Evolutionary conservation across 768 basidiomycete species (phyloP).

Genomic region (Clavaria fumosa): DNA sequence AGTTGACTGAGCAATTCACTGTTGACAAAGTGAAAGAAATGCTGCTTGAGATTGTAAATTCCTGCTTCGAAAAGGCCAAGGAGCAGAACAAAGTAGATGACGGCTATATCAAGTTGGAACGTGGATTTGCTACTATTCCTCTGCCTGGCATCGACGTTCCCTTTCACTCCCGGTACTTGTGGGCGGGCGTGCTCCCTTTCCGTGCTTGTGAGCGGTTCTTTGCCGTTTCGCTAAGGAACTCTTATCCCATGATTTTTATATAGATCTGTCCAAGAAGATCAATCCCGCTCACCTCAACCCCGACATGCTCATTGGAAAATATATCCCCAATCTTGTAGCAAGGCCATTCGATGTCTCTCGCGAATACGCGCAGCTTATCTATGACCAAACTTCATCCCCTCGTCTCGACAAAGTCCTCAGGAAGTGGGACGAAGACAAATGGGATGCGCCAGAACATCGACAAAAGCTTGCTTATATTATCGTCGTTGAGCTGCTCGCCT

Average conservation of each 20-base stretch:
- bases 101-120: constrained; percentile 87
- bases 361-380: constrained; percentile 88
- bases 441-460: constrained; percentile 68
- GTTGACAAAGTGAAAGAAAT: constrained; percentile 95
- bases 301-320: constrained; percentile 86
- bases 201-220: constrained; percentile 61
- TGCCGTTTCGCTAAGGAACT: constrained; percentile 1
- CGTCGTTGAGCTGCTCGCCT: constrained; percentile 91
- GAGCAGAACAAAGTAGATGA: constrained; percentile 59
- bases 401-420: constrained; percentile 89
- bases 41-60: constrained; percentile 81
- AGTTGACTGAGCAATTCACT: constrained; percentile 79
- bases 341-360: constrained; percentile 70
- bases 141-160: constrained; percentile 97
- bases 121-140: constrained; percentile 92
- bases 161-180: constrained; percentile 98
- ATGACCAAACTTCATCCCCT: constrained; percentile 92
- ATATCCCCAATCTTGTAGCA: constrained; percentile 94
- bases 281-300: constrained; percentile 83
- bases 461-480: constrained; percentile 93
- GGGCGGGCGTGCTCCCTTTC: constrained; percentile 98
- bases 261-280: constrained; percentile 96
- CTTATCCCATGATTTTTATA: constrained; percentile 1
- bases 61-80: constrained; percentile 58
- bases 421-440: constrained; percentile 84